A percentile compares a stretch with the other conserved stretches of the same genome.
Conservation (phyloP, 2,329 filamentous ascomycete species). For the Curvularia verruculosa region DNA sequence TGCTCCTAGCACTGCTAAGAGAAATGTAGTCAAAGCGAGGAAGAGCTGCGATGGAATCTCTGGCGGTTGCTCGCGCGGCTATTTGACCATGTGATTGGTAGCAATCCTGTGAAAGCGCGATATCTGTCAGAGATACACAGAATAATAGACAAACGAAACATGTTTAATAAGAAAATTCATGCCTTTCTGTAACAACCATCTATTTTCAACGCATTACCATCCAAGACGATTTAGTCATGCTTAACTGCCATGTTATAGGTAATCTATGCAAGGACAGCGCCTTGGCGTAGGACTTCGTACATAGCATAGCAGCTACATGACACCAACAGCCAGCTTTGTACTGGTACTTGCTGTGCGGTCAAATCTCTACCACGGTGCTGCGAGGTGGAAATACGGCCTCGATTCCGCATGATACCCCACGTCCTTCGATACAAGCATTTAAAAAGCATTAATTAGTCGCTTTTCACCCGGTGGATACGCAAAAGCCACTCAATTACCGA, state of each 20-base stretch:
- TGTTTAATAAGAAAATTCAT: neutral
- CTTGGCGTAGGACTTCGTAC: neutral
- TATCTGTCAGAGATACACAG: neutral
- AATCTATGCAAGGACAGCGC: neutral
- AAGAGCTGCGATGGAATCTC: neutral
- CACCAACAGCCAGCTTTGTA: neutral
- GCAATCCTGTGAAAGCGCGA: neutral
- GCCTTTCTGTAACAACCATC: neutral
- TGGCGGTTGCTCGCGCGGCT: neutral
- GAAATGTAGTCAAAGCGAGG: neutral
- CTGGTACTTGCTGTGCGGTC: neutral
- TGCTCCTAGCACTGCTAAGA: neutral
- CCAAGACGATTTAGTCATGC: neutral
- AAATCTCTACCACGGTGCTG: no score
- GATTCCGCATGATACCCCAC: neutral
- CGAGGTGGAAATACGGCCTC: neutral
- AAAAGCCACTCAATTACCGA: neutral
- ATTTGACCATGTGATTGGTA: neutral
- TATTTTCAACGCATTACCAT: neutral
- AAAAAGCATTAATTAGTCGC: neutral
- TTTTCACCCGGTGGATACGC: conserved; percentile 1
- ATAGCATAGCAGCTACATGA: neutral
- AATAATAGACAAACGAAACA: neutral
- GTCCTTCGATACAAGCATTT: neutral
- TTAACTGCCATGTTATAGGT: neutral